A percentile compares a stretch with the other conserved stretches of the same genome.
Evolutionary conservation across 2,329 filamentous ascomycete genomes (phyloP).

Genomic region (Pseudocercospora musae): DNA sequence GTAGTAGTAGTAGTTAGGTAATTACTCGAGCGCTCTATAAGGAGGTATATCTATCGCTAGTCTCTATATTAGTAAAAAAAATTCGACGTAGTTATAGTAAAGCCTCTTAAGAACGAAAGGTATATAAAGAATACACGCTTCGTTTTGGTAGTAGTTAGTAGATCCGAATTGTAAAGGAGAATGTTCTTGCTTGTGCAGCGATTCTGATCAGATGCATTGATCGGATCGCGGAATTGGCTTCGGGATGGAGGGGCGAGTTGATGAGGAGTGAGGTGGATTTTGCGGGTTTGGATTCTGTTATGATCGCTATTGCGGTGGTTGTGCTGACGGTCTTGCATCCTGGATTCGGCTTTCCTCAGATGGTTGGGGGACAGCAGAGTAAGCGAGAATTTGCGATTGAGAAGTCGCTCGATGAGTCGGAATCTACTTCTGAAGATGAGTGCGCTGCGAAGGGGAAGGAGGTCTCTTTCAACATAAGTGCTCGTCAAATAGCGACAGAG

Average conservation of each 20-base stretch:
- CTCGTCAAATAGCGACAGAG: background rate
- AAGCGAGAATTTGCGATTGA: background rate
- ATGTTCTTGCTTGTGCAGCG: slow-evolving; percentile 9
- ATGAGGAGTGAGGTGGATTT: slow-evolving; percentile 21
- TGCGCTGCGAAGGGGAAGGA: background rate
- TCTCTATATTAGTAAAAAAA: no score
- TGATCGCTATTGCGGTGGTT: slow-evolving; percentile 44
- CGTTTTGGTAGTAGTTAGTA: slow-evolving; percentile 49
- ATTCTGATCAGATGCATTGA: slow-evolving; percentile 23
- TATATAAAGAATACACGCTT: no score
- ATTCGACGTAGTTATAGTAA: no score
- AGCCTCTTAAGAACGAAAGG: no score
- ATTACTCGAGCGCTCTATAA: no score
- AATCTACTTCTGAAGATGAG: background rate
- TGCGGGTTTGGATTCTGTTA: slow-evolving; percentile 27
- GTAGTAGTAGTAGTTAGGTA: no score
- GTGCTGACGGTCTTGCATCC: slow-evolving; percentile 45
- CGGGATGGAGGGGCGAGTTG: slow-evolving; percentile 19
- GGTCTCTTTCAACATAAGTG: background rate
- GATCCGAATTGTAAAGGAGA: background rate
- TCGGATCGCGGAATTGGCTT: slow-evolving; percentile 23
- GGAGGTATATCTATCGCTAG: no score
- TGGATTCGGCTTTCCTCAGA: slow-evolving; percentile 38
- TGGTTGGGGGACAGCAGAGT: background rate
- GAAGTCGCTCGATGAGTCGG: background rate